These are phyloP conservation scores for Magnolia sinica DNA, from an alignment of 164 flowering plant species.

Conservation along the genomic window DNA sequence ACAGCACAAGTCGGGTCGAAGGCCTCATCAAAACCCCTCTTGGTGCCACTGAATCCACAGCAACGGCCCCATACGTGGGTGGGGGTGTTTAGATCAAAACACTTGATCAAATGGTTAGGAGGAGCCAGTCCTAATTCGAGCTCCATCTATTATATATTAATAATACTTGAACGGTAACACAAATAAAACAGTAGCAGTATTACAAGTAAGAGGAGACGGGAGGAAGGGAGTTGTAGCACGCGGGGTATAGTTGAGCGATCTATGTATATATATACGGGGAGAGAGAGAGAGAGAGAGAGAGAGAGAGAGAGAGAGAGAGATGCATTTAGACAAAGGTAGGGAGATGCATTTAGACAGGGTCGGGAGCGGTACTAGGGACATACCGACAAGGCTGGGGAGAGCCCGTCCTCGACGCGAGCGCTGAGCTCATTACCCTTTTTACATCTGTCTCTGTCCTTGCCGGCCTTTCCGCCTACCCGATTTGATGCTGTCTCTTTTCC, in stretches of 20 bases:
- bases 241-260: not conserved
- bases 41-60: not conserved
- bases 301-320: not conserved
- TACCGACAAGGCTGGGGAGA: slow-evolving; percentile 6
- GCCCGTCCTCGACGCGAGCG: slow-evolving; percentile 5
- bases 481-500: slow-evolving; percentile 3
- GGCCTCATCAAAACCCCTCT: slow-evolving; percentile 24
- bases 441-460: slow-evolving; percentile 4
- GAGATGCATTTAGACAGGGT: no score
- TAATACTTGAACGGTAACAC: not conserved
- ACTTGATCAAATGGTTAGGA: slow-evolving; percentile 16
- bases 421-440: not conserved
- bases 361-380: not conserved
- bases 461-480: slow-evolving; percentile 11
- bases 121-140: slow-evolving; percentile 38
- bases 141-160: slow-evolving; percentile 24
- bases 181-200: not conserved
- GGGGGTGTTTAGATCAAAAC: slow-evolving; percentile 23
- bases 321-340: not conserved
- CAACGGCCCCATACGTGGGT: slow-evolving; percentile 6
- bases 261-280: not conserved
- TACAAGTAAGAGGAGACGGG: slow-evolving; percentile 3
- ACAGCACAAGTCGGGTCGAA: slow-evolving; percentile 9
- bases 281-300: not conserved
- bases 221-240: not conserved